A percentile compares a stretch with the other conserved stretches of the same genome.
Conservation (phyloP, 2,329 filamentous ascomycete genomes). For the Lecanosticta acicola region DNA sequence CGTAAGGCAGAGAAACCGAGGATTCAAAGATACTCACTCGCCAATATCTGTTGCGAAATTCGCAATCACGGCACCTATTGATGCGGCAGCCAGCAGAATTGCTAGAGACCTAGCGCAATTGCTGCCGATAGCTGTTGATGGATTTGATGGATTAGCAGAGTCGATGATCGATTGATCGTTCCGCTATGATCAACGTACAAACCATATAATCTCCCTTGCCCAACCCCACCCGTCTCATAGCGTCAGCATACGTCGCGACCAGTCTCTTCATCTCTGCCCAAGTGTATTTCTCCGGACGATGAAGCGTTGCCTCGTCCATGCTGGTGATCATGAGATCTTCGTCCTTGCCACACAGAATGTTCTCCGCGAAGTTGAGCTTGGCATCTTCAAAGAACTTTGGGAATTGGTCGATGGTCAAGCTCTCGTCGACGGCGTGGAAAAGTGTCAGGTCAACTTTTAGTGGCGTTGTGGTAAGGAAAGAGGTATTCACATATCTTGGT, state of each 20-base stretch:
- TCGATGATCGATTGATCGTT: too few relatives aligned
- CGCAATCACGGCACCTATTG: too few relatives aligned
- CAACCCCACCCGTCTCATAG: conserved; percentile 4
- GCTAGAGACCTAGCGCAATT: too few relatives aligned
- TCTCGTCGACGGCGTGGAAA: conserved; percentile 8
- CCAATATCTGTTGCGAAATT: too few relatives aligned
- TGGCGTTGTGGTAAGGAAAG: too few relatives aligned
- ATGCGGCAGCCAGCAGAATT: too few relatives aligned
- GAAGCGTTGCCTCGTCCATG: conserved; percentile 7
- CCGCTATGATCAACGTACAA: too few relatives aligned
- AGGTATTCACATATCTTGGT: conserved; percentile 9
- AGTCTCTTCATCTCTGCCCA: conserved; percentile 8
- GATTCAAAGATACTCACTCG: too few relatives aligned
- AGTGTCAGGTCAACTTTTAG: background rate
- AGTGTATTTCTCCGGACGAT: conserved; percentile 8
- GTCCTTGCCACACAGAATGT: conserved; percentile 11
- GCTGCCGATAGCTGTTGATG: too few relatives aligned
- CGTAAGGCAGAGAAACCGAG: too few relatives aligned
- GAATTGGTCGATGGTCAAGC: conserved; percentile 7
- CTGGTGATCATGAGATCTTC: conserved; percentile 10
- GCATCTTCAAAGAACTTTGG: conserved; percentile 11
- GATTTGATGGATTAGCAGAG: too few relatives aligned
- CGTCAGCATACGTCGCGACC: conserved; percentile 7
- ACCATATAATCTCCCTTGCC: too few relatives aligned
- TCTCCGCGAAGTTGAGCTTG: conserved; percentile 12